These are phyloP conservation scores for Blastobotrys buckinghamii DNA, from an alignment of 1,139 yeast species.

Conservation along the genomic window DNA sequence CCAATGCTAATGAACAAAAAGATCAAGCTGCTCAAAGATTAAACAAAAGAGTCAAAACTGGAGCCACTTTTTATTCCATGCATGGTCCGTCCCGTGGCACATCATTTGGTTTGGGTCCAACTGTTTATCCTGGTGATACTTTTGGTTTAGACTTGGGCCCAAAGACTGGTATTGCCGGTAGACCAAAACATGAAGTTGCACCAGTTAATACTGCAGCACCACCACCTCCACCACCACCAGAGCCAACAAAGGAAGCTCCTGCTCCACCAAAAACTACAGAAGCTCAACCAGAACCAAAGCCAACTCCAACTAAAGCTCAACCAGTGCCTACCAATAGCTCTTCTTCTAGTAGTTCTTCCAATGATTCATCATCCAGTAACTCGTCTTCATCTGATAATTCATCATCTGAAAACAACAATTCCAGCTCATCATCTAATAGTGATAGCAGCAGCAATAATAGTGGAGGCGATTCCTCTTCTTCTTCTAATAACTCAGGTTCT, in stretches of 20 bases:
- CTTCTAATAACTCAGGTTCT: neutral
- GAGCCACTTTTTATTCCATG: constrained; percentile 6
- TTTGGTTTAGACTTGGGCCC: constrained; percentile 10
- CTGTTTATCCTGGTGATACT: constrained; percentile 9
- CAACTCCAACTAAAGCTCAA: neutral
- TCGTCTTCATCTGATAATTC: neutral
- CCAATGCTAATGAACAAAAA: neutral
- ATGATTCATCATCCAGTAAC: neutral
- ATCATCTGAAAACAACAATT: neutral
- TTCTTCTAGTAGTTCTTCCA: neutral
- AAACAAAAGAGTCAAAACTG: constrained; percentile 2
- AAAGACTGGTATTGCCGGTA: constrained; percentile 5
- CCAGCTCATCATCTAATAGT: neutral
- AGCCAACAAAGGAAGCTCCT: neutral
- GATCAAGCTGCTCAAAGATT: constrained; percentile 1
- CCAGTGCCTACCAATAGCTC: neutral
- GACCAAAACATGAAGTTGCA: no score
- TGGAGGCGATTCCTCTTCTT: neutral
- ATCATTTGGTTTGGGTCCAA: constrained; percentile 6
- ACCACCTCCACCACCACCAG: neutral
- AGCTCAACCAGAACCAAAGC: neutral
- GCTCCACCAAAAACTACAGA: neutral
- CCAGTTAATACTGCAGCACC: no score
- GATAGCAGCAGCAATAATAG: neutral
- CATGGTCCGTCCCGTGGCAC: constrained; percentile 9